Conservation (phyloP, 371 early-diverging fungal genomes). For the Massospora cicadina region DNA sequence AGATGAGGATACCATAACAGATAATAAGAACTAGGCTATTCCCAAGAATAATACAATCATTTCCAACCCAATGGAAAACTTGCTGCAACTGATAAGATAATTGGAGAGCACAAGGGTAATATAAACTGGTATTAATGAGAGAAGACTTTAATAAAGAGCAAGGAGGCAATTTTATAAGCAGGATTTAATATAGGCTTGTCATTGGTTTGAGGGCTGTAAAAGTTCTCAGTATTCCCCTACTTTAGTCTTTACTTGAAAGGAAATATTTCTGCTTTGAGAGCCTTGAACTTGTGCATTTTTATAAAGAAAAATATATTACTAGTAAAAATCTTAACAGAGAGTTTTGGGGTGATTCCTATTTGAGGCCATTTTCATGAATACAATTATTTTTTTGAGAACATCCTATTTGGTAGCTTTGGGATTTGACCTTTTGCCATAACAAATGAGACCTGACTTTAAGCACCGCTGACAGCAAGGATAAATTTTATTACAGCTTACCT, state of each 20-base stretch:
- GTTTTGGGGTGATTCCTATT: not conserved
- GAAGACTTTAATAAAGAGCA: not conserved
- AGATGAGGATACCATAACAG: not conserved
- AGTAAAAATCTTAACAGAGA: not conserved
- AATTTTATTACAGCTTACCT: not conserved
- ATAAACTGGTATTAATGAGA: not conserved
- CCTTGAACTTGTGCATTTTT: not conserved
- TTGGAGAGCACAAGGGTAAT: not conserved
- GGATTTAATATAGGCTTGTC: not conserved
- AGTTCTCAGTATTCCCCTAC: not conserved
- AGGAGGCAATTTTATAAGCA: not conserved
- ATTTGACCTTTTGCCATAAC: not conserved
- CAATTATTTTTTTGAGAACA: slow-evolving; percentile 1
- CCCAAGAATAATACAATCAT: not conserved
- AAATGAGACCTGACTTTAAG: not conserved
- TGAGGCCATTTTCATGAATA: not conserved
- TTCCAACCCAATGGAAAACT: not conserved
- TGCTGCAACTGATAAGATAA: not conserved
- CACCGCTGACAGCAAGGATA: not conserved
- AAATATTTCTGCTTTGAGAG: not conserved
- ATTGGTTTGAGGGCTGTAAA: not conserved
- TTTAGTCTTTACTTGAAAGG: not conserved
- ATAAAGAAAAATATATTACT: not conserved
- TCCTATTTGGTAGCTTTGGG: not conserved
- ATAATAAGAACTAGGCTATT: slow-evolving; percentile 1